Evolutionary conservation across 352 stramenopile species (phyloP).

Genomic region (Pythium folliculosum): DNA sequence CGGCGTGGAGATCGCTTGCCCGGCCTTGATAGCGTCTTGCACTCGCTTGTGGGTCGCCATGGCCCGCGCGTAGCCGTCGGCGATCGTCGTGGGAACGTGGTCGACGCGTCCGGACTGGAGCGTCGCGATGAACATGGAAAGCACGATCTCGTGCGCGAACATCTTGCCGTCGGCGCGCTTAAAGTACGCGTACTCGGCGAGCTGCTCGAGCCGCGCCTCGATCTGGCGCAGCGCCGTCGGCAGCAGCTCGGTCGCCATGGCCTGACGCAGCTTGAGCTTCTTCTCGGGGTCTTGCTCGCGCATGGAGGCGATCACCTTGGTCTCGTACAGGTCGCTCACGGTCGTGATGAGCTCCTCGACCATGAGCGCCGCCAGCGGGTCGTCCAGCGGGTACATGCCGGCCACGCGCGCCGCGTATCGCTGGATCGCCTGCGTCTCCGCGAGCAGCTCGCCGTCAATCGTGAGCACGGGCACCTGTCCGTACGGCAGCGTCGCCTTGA

Average conservation of each 20-base stretch:
- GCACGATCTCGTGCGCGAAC: constrained; percentile 5
- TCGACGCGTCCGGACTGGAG: constrained; percentile 2
- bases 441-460: constrained; percentile 36
- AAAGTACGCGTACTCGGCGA: background rate
- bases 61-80: background rate
- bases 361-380: constrained; percentile 19
- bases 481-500: constrained; percentile 33
- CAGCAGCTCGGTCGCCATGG: background rate
- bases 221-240: background rate
- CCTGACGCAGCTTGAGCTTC: constrained; percentile 20
- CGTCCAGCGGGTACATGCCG: constrained; percentile 32
- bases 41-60: background rate
- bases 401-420: constrained; percentile 59
- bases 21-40: background rate
- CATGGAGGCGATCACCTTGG: constrained; percentile 3
- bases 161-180: background rate
- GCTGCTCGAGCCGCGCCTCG: background rate
- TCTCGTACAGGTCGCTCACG: constrained; percentile 26
- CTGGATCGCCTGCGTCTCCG: constrained; percentile 52
- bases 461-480: constrained; percentile 34
- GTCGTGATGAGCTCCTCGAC: constrained; percentile 34
- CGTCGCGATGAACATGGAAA: background rate
- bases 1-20: background rate
- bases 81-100: constrained; percentile 12
- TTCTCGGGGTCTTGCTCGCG: background rate